These are phyloP conservation scores for Trametes pubescens DNA, from an alignment of 1,284 basidiomycete species.

Conservation along the genomic window DNA sequence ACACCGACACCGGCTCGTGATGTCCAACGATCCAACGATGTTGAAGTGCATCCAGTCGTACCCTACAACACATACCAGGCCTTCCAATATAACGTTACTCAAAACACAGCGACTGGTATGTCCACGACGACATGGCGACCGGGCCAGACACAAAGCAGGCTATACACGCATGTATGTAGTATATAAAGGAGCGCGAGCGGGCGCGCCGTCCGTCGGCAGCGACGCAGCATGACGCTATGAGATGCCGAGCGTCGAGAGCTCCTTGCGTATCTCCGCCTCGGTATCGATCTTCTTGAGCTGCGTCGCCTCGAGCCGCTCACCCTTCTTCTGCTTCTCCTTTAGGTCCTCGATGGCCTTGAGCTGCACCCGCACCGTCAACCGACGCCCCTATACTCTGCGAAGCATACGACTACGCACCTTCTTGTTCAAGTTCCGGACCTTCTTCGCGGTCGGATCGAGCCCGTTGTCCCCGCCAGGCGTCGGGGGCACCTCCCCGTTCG, in stretches of 20 bases:
- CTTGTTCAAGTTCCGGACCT: constrained; percentile 93
- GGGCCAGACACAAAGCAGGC: constrained; percentile 12
- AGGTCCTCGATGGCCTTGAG: constrained; percentile 96
- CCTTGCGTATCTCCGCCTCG: constrained; percentile 84
- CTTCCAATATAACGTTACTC: constrained; percentile 18
- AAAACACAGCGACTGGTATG: constrained; percentile 21
- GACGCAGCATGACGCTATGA: constrained; percentile 25
- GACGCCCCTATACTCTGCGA: constrained; percentile 1
- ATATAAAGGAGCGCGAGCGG: not conserved
- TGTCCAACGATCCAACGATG: too few species aligned
- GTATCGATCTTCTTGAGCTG: constrained; percentile 96
- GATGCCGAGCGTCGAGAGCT: constrained; percentile 64
- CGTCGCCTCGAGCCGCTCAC: constrained; percentile 91
- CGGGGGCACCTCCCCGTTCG: constrained; percentile 53
- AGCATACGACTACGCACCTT: constrained; percentile 59
- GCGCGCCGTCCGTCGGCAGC: not conserved
- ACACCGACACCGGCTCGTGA: not conserved
- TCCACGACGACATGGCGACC: constrained; percentile 13
- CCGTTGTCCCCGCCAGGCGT: constrained; percentile 65
- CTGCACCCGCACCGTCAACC: constrained; percentile 48
- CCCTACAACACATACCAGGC: constrained; percentile 6
- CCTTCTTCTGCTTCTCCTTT: constrained; percentile 87
- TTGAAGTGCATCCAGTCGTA: constrained; percentile 8
- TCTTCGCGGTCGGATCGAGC: constrained; percentile 87
- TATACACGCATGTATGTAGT: constrained; percentile 4